A percentile compares a stretch with the other conserved stretches of the same genome.
phyloP scores from a whole-genome alignment of 2,329 filamentous ascomycete genomes.

The Lasiodiplodia gonubiensis region DNA sequence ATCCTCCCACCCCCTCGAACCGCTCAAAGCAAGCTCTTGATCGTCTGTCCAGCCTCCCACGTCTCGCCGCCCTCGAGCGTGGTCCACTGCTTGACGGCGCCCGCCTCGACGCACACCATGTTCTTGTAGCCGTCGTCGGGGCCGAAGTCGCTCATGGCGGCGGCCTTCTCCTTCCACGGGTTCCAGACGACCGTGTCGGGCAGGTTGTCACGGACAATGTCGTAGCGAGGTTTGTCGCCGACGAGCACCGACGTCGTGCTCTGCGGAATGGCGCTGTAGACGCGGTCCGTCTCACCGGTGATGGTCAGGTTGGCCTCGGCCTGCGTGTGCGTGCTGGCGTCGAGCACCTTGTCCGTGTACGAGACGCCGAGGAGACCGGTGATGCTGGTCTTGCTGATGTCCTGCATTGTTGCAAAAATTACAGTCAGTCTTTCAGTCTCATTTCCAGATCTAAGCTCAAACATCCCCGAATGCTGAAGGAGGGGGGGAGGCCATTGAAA shows the following conservation, averaged over 20 bases:
- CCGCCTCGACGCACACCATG: slow-evolving; percentile 95
- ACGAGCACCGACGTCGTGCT: slow-evolving; percentile 69
- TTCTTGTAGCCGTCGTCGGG: slow-evolving; percentile 90
- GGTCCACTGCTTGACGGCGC: slow-evolving; percentile 80
- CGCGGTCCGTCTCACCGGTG: slow-evolving; percentile 80
- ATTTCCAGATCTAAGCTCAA: neutral
- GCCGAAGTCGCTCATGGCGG: slow-evolving; percentile 81
- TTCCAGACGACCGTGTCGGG: slow-evolving; percentile 96
- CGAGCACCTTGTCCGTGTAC: slow-evolving; percentile 84
- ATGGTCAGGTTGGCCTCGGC: slow-evolving; percentile 70
- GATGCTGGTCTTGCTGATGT: slow-evolving; percentile 76
- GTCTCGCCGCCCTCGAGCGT: slow-evolving; percentile 79
- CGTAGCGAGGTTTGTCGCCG: slow-evolving; percentile 68
- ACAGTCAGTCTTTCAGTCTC: neutral
- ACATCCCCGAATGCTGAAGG: neutral
- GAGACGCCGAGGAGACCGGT: slow-evolving; percentile 75
- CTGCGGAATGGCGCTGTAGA: slow-evolving; percentile 73
- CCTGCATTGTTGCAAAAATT: slow-evolving; percentile 55
- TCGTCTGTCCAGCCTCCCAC: slow-evolving; percentile 68
- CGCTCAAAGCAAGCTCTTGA: slow-evolving; percentile 50
- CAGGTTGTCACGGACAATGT: slow-evolving; percentile 82
- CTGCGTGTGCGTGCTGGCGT: slow-evolving; percentile 67
- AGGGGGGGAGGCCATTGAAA: neutral
- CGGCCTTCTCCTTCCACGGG: slow-evolving; percentile 86
- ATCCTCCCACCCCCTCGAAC: neutral